phyloP scores from a whole-genome alignment of 2,329 filamentous ascomycete species.

The Chrysoporthe puriensis region DNA sequence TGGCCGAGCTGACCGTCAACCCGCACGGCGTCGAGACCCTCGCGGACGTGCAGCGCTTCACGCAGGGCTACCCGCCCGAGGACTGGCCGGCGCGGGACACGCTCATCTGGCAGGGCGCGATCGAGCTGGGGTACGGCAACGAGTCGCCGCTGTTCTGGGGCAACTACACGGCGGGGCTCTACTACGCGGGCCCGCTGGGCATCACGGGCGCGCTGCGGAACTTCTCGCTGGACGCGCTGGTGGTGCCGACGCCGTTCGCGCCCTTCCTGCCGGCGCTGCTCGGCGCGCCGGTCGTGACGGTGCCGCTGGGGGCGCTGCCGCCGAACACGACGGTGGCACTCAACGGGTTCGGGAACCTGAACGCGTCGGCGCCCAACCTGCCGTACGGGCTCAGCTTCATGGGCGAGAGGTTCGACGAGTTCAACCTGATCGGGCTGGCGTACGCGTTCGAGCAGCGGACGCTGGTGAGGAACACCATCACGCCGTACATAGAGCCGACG shows the following conservation, averaged over 20 bases:
- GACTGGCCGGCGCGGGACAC: slow-evolving; percentile 63
- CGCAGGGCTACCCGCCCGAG: slow-evolving; percentile 54
- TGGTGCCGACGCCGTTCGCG: slow-evolving; percentile 20
- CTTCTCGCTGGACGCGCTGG: slow-evolving; percentile 26
- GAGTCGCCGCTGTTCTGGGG: slow-evolving; percentile 59
- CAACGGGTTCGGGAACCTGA: slow-evolving; percentile 21
- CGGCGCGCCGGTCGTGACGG: slow-evolving; percentile 25
- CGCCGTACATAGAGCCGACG: slow-evolving; percentile 38
- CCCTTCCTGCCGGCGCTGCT: slow-evolving; percentile 21
- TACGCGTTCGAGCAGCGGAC: slow-evolving; percentile 71
- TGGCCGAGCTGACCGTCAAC: slow-evolving; percentile 59
- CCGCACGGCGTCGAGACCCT: slow-evolving; percentile 59
- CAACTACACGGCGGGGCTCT: slow-evolving; percentile 57
- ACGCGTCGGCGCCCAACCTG: slow-evolving; percentile 18
- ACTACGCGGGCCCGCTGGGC: slow-evolving; percentile 61
- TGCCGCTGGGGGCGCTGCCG: slow-evolving; percentile 16
- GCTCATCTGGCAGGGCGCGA: slow-evolving; percentile 54
- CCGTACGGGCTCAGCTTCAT: slow-evolving; percentile 65
- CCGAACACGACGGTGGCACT: slow-evolving; percentile 4
- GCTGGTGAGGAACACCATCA: slow-evolving; percentile 33
- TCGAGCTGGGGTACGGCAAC: slow-evolving; percentile 58
- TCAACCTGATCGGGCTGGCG: slow-evolving; percentile 63
- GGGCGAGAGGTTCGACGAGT: slow-evolving; percentile 62
- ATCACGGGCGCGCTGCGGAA: slow-evolving; percentile 50
- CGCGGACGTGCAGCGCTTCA: slow-evolving; percentile 57